Conservation (phyloP, 75 land plant genomes). For the Selaginella tamariscina region DNA sequence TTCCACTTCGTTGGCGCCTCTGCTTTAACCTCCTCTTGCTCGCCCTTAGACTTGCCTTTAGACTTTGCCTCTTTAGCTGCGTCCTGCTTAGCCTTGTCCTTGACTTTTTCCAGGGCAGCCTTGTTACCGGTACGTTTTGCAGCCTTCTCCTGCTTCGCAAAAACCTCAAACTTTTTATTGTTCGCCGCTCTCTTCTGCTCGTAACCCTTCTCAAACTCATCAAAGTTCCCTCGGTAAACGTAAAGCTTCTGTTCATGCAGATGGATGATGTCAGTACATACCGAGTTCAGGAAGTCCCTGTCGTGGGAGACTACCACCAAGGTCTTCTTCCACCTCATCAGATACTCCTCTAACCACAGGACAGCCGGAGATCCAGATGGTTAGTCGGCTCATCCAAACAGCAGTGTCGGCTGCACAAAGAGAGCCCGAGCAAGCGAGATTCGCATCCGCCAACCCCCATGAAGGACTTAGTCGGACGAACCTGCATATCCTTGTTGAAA, state of each 20-base stretch:
- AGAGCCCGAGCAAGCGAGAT: constrained; percentile 86
- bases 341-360: constrained; percentile 55
- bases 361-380: constrained; percentile 55
- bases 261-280: constrained; percentile 83
- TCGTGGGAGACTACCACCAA: constrained; percentile 89
- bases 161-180: constrained; percentile 74
- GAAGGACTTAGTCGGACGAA: constrained; percentile 60
- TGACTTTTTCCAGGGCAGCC: constrained; percentile 79
- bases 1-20: constrained; percentile 84
- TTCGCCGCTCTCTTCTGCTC: constrained; percentile 72
- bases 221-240: constrained; percentile 80
- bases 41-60: constrained; percentile 41
- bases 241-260: constrained; percentile 80
- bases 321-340: constrained; percentile 82
- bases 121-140: constrained; percentile 59
- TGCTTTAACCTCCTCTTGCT: constrained; percentile 54
- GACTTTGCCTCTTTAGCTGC: constrained; percentile 76
- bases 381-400: constrained; percentile 79
- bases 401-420: constrained; percentile 81
- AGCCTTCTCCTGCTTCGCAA: constrained; percentile 74
- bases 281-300: constrained; percentile 78
- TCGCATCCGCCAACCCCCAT: constrained; percentile 99
- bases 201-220: constrained; percentile 71
- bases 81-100: constrained; percentile 61
- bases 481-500: constrained; percentile 55